Evolutionary conservation across 306 rosid genomes (phyloP).

Genomic region (Rosa rugosa): DNA sequence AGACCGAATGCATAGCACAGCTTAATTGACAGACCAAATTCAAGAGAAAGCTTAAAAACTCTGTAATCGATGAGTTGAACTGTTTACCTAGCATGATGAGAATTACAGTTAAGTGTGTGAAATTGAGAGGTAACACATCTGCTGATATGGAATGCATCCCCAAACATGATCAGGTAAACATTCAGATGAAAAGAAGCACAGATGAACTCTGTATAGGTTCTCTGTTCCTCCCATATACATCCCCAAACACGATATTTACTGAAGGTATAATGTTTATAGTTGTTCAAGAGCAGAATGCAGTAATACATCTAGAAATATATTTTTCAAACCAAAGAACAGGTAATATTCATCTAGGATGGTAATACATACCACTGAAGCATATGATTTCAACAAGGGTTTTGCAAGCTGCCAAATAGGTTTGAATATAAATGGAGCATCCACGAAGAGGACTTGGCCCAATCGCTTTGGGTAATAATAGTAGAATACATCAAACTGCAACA

Average conservation of each 20-base stretch:
- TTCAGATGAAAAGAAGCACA: not conserved
- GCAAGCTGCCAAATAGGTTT: conserved; percentile 81
- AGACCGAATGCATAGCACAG: not conserved
- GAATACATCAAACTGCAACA: conserved; percentile 78
- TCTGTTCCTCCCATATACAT: conserved; percentile 4
- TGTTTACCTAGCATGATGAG: not conserved
- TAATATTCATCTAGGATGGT: not conserved
- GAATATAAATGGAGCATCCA: conserved; percentile 87
- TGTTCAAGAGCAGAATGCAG: not conserved
- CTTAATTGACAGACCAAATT: not conserved
- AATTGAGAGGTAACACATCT: not conserved
- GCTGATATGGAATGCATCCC: not conserved
- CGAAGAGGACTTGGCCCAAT: conserved; percentile 75
- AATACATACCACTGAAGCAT: conserved; percentile 76
- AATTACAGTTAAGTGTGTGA: not conserved
- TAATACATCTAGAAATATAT: not conserved
- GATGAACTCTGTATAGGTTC: not conserved
- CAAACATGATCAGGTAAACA: not conserved
- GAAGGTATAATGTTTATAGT: not conserved
- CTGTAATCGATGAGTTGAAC: not conserved
- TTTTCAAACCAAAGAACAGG: not conserved
- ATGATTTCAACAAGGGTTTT: conserved; percentile 78
- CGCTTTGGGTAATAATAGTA: conserved; percentile 86
- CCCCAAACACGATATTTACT: not conserved
- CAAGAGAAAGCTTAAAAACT: not conserved